Evolutionary conservation across 768 basidiomycete species (phyloP), one percentile per base, ranked within the genome.

Genomic region (Collybia nuda): DNA sequence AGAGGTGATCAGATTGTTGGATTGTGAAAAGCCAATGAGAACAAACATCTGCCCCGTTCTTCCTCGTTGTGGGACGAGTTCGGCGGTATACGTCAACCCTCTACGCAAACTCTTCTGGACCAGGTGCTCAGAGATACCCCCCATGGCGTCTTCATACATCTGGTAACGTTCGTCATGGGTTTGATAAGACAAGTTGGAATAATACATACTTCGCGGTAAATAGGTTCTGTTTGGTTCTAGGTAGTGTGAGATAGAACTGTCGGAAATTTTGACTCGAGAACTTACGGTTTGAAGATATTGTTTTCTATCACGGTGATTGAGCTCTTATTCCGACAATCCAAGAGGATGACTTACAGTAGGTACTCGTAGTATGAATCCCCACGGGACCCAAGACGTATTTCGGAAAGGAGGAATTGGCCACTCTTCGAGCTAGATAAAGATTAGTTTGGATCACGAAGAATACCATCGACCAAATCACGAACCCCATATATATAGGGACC

Each of bases 281-380:
- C 54, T 24, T 60, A 89, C 89, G 37, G 92, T 94, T 66, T 93
- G 91, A 2, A 95, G 69, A 63, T 84, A 93, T 68, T 93, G 90
- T 64, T 91, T 92, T 51, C 84, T 81, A 55, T 18, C 14, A 39
- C 5, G 21, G 14, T 35, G 50, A n/a, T 18, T 44, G 19, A 47
- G 24, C 26, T 6, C 32, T 32, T 26, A 15, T 21, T 29, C 21
- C 7, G 9, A 19, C 11, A 28, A n/a, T 9, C 14, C n/a, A 24
- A 35, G 15, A 2, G 9, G 0, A 39, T 6, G 1, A 66, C 77
- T 67, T 55, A 90, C 88, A 94, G 65, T 21, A 93, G 67, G 66
- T 95, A 93, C 66, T 96, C 95, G 63, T 97, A 98, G 69, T 88
- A 98, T 2, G 91, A 93, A 65, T 98, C 95, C 29, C 88, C 94